Evolutionary conservation across 306 rosid species (phyloP), one percentile per base, ranked within the genome.

Genomic region (Cicer arietinum): DNA sequence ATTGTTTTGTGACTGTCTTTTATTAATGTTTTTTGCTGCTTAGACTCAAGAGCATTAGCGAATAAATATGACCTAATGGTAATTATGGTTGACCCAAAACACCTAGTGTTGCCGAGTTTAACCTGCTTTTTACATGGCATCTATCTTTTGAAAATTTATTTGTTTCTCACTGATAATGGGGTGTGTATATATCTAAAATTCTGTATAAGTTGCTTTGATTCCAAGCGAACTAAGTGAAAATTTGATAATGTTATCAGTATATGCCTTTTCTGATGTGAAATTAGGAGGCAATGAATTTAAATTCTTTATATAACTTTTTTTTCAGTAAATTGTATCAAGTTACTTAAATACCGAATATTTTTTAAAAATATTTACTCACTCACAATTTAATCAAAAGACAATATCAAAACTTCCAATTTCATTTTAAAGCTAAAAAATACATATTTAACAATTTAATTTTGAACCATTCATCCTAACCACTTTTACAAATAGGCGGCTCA

Each of bases 141-240:
- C 74, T 53, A 47, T 25, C 71, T 69, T 67, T 47, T 10, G 11
- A n/a, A 57, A 48, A 30, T 20, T 14, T 43, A 5, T n/a, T 68
- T 17, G 30, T 58, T 17, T 44, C 8, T 48, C 53, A 1, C 39
- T 57, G 9, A 17, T 48, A 59, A 35, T 40, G 45, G 53, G 5
- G 47, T 43, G 11, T 8, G 14, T 12, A 47, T 14, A 6, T 68
- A 35, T 22, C 8, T 37, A 58, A 6, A 30, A 67, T 35, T 69
- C 39, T 51, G 12, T 59, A 78, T 18, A 58, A 60, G 66, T 61
- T 48, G 77, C 82, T 62, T 71, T 44, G 48, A 42, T 62, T 71
- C 51, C 7, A 71, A 71, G 77, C 67, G 3, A 71, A 78, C 73
- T 22, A 10, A 13, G 43, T n/a, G 37, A 57, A 8, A 10, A n/a